These are phyloP conservation scores for Gracilaria gracilis DNA, from an alignment of 23 red algal genomes.

Conservation along the genomic window DNA sequence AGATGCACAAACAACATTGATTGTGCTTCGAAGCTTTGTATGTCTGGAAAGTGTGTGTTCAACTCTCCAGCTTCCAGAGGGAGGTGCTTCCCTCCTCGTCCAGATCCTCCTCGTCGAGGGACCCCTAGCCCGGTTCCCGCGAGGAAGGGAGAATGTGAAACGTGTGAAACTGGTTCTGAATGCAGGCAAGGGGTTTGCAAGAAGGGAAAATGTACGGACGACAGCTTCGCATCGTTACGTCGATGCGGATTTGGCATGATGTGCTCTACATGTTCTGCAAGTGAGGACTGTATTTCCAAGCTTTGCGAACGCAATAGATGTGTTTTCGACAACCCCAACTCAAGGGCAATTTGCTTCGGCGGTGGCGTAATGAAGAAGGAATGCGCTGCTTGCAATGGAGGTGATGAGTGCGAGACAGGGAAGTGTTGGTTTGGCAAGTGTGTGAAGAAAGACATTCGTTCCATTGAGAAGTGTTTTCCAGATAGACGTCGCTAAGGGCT, in stretches of 20 bases:
- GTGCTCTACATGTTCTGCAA: constrained; percentile 27
- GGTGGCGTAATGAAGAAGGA: neutral
- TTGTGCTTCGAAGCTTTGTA: constrained; percentile 28
- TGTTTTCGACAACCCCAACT: constrained; percentile 6
- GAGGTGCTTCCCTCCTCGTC: constrained; percentile 33
- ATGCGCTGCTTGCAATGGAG: constrained; percentile 12
- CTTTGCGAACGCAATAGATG: constrained; percentile 44
- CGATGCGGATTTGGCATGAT: constrained; percentile 37
- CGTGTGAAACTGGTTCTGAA: neutral
- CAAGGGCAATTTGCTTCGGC: constrained; percentile 28
- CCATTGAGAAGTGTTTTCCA: constrained; percentile 55
- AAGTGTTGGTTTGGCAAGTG: constrained; percentile 63
- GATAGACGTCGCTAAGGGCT: neutral
- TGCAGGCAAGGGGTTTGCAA: constrained; percentile 28
- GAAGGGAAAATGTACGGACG: constrained; percentile 61
- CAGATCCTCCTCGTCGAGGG: neutral
- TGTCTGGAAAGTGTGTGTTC: constrained; percentile 27
- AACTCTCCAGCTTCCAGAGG: neutral
- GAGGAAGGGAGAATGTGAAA: constrained; percentile 37
- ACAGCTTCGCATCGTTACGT: neutral
- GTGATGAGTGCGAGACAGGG: constrained; percentile 28
- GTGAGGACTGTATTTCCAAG: constrained; percentile 33
- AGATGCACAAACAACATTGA: neutral
- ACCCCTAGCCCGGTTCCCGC: neutral
- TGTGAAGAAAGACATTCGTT: neutral